Percentiles rank a stretch among this genome's conserved stretches.
Conservation (phyloP, 2,329 filamentous ascomycete genomes). For the Colletotrichum somersetense region DNA sequence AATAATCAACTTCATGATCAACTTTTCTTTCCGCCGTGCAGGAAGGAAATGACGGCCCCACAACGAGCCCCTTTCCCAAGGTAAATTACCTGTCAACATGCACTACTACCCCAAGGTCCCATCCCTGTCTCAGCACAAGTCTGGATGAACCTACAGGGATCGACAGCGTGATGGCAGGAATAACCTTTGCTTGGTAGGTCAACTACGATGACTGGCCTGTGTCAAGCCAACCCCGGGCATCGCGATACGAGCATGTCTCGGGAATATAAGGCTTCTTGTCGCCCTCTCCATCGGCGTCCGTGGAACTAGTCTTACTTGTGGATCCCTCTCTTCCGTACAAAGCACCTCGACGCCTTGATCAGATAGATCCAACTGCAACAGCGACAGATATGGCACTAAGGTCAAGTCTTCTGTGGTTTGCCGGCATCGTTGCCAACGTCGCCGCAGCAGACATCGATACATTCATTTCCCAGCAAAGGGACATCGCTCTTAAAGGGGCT, state of each 20-base stretch:
- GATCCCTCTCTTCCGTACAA: neutral
- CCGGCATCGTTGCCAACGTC: constrained; percentile 21
- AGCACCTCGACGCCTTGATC: neutral
- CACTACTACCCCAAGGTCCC: neutral
- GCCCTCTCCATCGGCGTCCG: neutral
- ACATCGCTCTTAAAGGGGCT: constrained; percentile 63
- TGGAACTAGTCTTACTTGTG: too few species aligned
- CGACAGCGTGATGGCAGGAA: constrained; percentile 26
- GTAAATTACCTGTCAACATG: neutral
- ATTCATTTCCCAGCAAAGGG: constrained; percentile 59
- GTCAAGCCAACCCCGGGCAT: neutral
- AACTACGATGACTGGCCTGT: neutral
- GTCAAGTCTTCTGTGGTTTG: constrained; percentile 14
- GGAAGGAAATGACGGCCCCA: constrained; percentile 22
- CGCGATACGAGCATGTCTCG: constrained; percentile 16
- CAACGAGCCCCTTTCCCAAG: constrained; percentile 8
- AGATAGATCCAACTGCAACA: neutral
- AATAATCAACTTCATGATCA: neutral
- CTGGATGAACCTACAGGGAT: constrained; percentile 31
- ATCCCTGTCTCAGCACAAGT: constrained; percentile 20
- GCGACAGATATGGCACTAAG: constrained; percentile 10
- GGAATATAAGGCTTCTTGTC: neutral
- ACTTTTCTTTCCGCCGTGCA: neutral
- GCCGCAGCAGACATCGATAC: constrained; percentile 32
- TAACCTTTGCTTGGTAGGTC: constrained; percentile 5